A percentile compares a stretch with the other conserved stretches of the same genome.
phyloP scores from a whole-genome alignment of 352 stramenopile genomes.

The Albugo laibachii region DNA sequence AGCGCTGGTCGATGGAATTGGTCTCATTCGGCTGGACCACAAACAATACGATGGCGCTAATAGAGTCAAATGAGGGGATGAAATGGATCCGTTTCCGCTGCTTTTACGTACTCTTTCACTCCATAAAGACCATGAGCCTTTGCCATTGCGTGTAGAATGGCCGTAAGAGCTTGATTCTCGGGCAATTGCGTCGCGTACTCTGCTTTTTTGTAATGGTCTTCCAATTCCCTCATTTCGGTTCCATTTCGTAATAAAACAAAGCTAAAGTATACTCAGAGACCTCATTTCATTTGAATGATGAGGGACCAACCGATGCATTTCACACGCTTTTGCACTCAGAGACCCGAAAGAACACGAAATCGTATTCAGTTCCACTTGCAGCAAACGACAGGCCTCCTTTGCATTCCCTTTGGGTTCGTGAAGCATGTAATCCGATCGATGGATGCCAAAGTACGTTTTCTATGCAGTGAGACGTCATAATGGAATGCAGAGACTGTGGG shows the following conservation, averaged over 20 bases:
- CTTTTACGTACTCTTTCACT: slow-evolving; percentile 28
- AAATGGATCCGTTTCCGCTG: background rate
- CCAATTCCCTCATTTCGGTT: slow-evolving; percentile 22
- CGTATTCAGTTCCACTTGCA: slow-evolving; percentile 97
- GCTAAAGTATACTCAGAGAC: slow-evolving; percentile 3
- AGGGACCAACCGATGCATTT: slow-evolving; percentile 60
- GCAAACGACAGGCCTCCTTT: slow-evolving; percentile 27
- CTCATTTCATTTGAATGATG: background rate
- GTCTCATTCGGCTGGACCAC: slow-evolving; percentile 77
- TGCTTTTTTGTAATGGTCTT: slow-evolving; percentile 21
- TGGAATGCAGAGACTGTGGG: background rate
- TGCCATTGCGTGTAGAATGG: slow-evolving; percentile 43
- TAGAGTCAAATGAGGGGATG: background rate
- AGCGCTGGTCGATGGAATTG: slow-evolving; percentile 86
- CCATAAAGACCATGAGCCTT: slow-evolving; percentile 49
- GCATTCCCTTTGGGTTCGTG: slow-evolving; percentile 38
- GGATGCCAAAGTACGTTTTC: slow-evolving; percentile 74
- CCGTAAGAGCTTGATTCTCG: slow-evolving; percentile 37
- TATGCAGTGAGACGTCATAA: slow-evolving; percentile 7
- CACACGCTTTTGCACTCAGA: slow-evolving; percentile 82
- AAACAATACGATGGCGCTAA: slow-evolving; percentile 72
- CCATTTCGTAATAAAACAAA: slow-evolving; percentile 34
- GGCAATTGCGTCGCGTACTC: slow-evolving; percentile 31
- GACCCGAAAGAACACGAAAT: slow-evolving; percentile 95
- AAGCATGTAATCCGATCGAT: slow-evolving; percentile 92